Percentiles rank a stretch among this genome's conserved stretches.
Evolutionary conservation across 805 yeast species (phyloP).

Genomic region (Sugiyamaella lignohabitans): DNA sequence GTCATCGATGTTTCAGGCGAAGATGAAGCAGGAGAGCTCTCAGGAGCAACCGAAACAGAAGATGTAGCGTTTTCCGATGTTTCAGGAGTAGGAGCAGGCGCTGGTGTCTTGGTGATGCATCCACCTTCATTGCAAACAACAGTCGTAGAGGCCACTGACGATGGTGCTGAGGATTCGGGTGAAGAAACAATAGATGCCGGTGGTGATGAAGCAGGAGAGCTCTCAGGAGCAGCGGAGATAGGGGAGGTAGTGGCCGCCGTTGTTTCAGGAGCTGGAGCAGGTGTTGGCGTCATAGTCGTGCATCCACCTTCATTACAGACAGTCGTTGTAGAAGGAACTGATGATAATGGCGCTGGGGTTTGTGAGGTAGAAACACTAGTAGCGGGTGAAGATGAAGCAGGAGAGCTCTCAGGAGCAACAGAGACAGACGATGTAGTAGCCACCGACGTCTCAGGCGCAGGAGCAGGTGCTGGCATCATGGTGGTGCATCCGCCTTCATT

Average conservation of each 20-base stretch:
- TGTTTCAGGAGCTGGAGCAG: not conserved
- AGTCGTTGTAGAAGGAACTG: not conserved
- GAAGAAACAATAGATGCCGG: too few relatives aligned
- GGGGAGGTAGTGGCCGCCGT: not conserved
- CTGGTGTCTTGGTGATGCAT: not conserved
- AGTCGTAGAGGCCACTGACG: too few relatives aligned
- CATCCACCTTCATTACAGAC: not conserved
- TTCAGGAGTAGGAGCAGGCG: not conserved
- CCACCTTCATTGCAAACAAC: too few relatives aligned
- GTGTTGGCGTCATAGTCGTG: not conserved
- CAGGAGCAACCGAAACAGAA: not conserved
- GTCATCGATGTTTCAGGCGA: not conserved
- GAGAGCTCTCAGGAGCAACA: not conserved
- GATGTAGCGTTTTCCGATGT: not conserved
- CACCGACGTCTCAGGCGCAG: not conserved
- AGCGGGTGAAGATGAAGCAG: not conserved
- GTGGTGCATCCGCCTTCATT: not conserved
- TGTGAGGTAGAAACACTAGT: not conserved
- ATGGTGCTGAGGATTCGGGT: not conserved
- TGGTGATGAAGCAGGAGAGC: too few relatives aligned
- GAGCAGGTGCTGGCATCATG: not conserved
- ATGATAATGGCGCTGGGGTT: not conserved
- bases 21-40: not conserved
- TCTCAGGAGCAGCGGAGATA: not conserved
- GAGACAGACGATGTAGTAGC: constrained; percentile 1